phyloP scores from a whole-genome alignment of 2,329 filamentous ascomycete species.

The Diaporthe sp. region DNA sequence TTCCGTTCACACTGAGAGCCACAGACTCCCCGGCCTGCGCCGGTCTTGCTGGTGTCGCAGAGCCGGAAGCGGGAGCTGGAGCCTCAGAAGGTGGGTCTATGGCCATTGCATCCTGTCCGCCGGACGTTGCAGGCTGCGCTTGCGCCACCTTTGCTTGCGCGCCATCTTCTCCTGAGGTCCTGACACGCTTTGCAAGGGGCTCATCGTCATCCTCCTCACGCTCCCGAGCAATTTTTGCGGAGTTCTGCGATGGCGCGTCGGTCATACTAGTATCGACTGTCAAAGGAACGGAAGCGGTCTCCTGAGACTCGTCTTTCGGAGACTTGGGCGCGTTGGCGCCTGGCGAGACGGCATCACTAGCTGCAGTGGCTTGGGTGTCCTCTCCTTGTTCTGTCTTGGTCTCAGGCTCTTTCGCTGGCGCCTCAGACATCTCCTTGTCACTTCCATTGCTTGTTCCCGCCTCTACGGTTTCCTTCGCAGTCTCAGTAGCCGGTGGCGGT shows the following conservation, averaged over 20 bases:
- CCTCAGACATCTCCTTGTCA: slow-evolving; percentile 14
- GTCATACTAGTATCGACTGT: slow-evolving; percentile 57
- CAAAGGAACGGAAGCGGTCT: slow-evolving; percentile 44
- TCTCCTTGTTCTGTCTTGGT: slow-evolving; percentile 33
- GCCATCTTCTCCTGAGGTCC: slow-evolving; percentile 58
- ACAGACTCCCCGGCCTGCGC: slow-evolving; percentile 45
- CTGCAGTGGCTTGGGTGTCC: slow-evolving; percentile 44
- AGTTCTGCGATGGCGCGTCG: slow-evolving; percentile 53
- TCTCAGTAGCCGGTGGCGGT: background rate
- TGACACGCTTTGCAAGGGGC: slow-evolving; percentile 84
- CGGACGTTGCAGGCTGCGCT: slow-evolving; percentile 52
- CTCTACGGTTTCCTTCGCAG: slow-evolving; percentile 11
- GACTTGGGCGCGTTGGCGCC: slow-evolving; percentile 55
- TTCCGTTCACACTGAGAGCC: slow-evolving; percentile 45
- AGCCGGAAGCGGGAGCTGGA: slow-evolving; percentile 46
- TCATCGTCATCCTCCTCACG: slow-evolving; percentile 81
- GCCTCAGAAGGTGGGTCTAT: slow-evolving; percentile 46
- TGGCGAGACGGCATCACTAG: slow-evolving; percentile 52
- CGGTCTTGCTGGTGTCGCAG: slow-evolving; percentile 44
- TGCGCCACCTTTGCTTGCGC: slow-evolving; percentile 59
- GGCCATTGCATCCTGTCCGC: slow-evolving; percentile 46
- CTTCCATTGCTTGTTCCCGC: background rate
- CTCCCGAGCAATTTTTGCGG: slow-evolving; percentile 76
- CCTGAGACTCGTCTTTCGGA: slow-evolving; percentile 52
- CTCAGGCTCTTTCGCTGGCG: background rate